A percentile compares a stretch with the other conserved stretches of the same genome.
Conservation (phyloP, 306 rosid genomes). For the Castanea mollissima region DNA sequence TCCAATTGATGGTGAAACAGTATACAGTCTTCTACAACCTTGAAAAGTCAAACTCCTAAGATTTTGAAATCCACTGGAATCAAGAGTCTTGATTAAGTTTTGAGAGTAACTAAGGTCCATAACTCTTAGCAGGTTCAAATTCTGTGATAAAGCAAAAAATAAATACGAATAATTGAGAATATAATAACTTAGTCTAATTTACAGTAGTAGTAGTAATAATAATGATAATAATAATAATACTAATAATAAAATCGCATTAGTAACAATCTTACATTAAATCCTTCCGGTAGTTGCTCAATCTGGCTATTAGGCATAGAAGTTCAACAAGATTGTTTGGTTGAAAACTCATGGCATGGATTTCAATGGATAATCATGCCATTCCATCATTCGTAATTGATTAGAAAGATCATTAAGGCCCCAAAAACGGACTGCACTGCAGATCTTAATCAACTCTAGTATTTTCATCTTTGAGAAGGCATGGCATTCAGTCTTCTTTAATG, state of each 20-base stretch:
- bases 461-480: constrained; percentile 14
- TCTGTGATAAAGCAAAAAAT: not conserved
- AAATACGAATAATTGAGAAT: not conserved
- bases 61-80: not conserved
- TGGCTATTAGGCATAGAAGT: constrained; percentile 19
- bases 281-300: constrained; percentile 1
- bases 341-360: constrained; percentile 13
- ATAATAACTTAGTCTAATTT: too few species aligned
- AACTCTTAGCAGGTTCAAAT: constrained; percentile 8
- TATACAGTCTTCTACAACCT: constrained; percentile 15
- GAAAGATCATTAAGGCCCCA: constrained; percentile 27
- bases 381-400: constrained; percentile 19
- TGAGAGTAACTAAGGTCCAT: constrained; percentile 27
- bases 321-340: constrained; percentile 15
- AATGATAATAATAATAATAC: too few species aligned
- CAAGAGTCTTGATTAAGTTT: constrained; percentile 3
- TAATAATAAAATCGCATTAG: not conserved
- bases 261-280: not conserved
- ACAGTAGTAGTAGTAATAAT: not conserved
- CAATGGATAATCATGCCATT: constrained; percentile 17
- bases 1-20: constrained; percentile 14
- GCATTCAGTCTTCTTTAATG: constrained; percentile 14
- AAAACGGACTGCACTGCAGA: constrained; percentile 19
- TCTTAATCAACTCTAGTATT: constrained; percentile 14
- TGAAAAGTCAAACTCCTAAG: constrained; percentile 23